Evolutionary conservation across 2,329 filamentous ascomycete genomes (phyloP).

Genomic region (Aureobasidium sp.): DNA sequence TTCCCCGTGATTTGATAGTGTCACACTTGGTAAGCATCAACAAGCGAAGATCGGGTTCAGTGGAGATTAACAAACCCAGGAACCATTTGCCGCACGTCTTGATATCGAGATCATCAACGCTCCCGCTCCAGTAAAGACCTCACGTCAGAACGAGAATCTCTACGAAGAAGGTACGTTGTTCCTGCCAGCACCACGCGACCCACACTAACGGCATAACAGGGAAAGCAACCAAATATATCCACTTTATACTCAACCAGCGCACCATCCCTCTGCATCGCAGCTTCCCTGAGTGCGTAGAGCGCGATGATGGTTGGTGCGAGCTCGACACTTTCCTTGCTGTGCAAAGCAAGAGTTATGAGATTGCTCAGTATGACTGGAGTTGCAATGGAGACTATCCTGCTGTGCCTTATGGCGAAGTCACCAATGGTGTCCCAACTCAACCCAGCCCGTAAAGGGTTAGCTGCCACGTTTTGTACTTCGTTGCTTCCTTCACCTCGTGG

Average conservation of each 20-base stretch:
- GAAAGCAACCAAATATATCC: constrained; percentile 17
- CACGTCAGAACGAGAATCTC: constrained; percentile 39
- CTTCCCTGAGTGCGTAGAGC: constrained; percentile 56
- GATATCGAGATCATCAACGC: constrained; percentile 68
- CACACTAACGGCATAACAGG: constrained; percentile 16
- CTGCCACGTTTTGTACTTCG: neutral
- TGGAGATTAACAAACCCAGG: constrained; percentile 29
- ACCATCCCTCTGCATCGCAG: constrained; percentile 63
- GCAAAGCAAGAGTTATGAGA: constrained; percentile 51
- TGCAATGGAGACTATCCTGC: constrained; percentile 55
- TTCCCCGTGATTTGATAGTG: constrained; percentile 57
- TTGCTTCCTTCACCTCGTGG: neutral
- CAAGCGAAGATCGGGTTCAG: neutral
- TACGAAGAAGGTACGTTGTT: constrained; percentile 42
- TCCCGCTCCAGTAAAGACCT: constrained; percentile 54
- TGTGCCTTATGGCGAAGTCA: constrained; percentile 44
- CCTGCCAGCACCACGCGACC: no score
- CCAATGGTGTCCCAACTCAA: constrained; percentile 41
- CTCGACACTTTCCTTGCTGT: constrained; percentile 59
- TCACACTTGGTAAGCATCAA: constrained; percentile 44
- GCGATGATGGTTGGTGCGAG: constrained; percentile 73
- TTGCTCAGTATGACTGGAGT: constrained; percentile 57
- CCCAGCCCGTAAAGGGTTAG: neutral
- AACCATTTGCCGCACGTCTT: constrained; percentile 64
- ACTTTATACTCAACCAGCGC: constrained; percentile 47